Conservation (phyloP, 1,284 basidiomycete species). For the Mycena sp. region DNA sequence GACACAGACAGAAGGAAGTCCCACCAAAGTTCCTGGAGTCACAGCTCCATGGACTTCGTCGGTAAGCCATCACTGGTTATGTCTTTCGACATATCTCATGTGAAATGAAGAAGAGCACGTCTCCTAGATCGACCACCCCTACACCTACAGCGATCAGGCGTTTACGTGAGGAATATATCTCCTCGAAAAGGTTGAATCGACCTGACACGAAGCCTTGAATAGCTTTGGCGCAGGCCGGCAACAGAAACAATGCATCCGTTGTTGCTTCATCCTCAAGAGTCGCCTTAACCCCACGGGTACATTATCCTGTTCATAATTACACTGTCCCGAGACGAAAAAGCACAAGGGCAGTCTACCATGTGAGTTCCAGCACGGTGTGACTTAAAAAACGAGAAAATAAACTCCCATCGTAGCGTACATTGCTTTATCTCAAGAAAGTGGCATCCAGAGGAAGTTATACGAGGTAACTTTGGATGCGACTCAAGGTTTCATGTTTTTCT, state of each 20-base stretch:
- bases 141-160: constrained; percentile 6
- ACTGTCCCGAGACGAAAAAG: no score
- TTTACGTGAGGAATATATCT: not conserved
- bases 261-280: not conserved
- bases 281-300: no score
- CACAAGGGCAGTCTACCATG: constrained; percentile 9
- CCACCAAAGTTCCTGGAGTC: no score
- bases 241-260: not conserved
- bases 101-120: no score
- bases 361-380: not conserved
- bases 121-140: not conserved
- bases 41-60: no score
- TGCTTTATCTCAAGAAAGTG: constrained; percentile 1
- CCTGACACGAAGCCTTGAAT: no score
- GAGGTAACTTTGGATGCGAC: no score
- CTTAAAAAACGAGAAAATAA: not conserved
- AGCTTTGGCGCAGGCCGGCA: constrained; percentile 13
- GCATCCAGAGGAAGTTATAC: not conserved
- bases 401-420: not conserved
- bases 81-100: no score
- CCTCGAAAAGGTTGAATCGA: no score
- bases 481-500: no score
- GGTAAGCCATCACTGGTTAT: no score
- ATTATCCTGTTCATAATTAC: not conserved
- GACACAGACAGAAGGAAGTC: no score